A percentile compares a stretch with the other conserved stretches of the same genome.
Evolutionary conservation across 108 stramenopile species (phyloP).

Genomic region (Cyclotella choctawhatcheeana): DNA sequence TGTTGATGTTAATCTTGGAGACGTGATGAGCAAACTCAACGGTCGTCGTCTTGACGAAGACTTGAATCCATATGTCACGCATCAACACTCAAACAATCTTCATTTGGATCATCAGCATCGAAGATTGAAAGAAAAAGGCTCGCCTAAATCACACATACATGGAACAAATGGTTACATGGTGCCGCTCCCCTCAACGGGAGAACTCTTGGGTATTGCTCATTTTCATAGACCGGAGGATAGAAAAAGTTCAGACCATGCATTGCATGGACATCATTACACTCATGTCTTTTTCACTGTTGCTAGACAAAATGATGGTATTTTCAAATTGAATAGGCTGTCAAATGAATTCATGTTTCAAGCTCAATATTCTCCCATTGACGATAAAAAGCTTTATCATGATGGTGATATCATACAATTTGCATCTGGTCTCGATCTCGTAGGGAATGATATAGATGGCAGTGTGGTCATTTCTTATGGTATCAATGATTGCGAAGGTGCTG

Average conservation of each 20-base stretch:
- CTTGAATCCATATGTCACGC: too few relatives aligned
- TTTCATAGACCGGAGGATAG: slow-evolving; percentile 84
- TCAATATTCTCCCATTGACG: slow-evolving; percentile 28
- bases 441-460: slow-evolving; percentile 44
- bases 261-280: slow-evolving; percentile 91
- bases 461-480: slow-evolving; percentile 54
- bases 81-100: neutral
- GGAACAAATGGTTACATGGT: slow-evolving; percentile 89
- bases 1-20: slow-evolving; percentile 55
- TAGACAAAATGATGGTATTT: slow-evolving; percentile 22
- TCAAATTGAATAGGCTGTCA: slow-evolving; percentile 63
- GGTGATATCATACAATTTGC: slow-evolving; percentile 88
- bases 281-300: slow-evolving; percentile 50
- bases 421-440: slow-evolving; percentile 70
- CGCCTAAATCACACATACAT: slow-evolving; percentile 60
- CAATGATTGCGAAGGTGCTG: slow-evolving; percentile 60
- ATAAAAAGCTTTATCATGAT: slow-evolving; percentile 41
- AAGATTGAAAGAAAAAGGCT: slow-evolving; percentile 21
- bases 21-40: slow-evolving; percentile 1
- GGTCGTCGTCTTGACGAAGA: slow-evolving; percentile 7
- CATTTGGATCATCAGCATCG: slow-evolving; percentile 21
- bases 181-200: slow-evolving; percentile 55
- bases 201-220: slow-evolving; percentile 85
- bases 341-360: slow-evolving; percentile 72
- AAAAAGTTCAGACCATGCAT: slow-evolving; percentile 66